Percentiles rank a stretch among this genome's conserved stretches.
phyloP scores from a whole-genome alignment of 106 monocot genomes.

The Amphibolis antarctica region DNA sequence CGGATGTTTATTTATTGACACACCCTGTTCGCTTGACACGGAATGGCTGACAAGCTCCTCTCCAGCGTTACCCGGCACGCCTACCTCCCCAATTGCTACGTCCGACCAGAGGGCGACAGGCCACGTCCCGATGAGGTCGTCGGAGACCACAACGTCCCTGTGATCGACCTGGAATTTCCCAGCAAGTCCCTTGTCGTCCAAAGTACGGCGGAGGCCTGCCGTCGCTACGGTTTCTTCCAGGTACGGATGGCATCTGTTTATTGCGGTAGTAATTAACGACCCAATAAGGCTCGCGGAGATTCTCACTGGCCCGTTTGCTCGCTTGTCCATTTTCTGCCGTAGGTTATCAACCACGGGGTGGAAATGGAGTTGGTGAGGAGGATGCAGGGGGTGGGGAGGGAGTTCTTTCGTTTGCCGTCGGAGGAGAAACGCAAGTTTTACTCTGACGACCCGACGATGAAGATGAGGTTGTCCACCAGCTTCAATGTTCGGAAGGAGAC shows the following conservation, averaged over 20 bases:
- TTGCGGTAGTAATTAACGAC: too few species aligned
- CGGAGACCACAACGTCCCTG: slow-evolving; percentile 39
- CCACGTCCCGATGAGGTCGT: slow-evolving; percentile 42
- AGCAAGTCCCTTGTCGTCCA: slow-evolving; percentile 17
- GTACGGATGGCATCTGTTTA: too few species aligned
- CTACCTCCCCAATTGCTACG: slow-evolving; percentile 39
- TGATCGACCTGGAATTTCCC: slow-evolving; percentile 40
- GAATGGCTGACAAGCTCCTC: not conserved
- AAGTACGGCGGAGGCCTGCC: slow-evolving; percentile 42
- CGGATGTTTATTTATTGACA: too few species aligned
- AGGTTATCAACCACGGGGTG: too few species aligned
- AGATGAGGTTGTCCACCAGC: slow-evolving; percentile 65
- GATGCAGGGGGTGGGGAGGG: slow-evolving; percentile 20
- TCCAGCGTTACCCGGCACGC: not conserved
- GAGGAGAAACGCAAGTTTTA: slow-evolving; percentile 50
- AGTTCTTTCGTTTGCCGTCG: slow-evolving; percentile 50
- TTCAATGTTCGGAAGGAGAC: slow-evolving; percentile 69
- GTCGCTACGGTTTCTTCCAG: slow-evolving; percentile 73
- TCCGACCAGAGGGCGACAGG: slow-evolving; percentile 44
- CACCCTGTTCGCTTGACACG: too few species aligned
- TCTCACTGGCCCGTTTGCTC: too few species aligned
- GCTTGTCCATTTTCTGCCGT: slow-evolving; percentile 7
- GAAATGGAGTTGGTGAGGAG: too few species aligned
- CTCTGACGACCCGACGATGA: slow-evolving; percentile 66
- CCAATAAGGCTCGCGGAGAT: too few species aligned